Evolutionary conservation across 2,329 filamentous ascomycete species (phyloP).

Genomic region (Colletotrichum lini): DNA sequence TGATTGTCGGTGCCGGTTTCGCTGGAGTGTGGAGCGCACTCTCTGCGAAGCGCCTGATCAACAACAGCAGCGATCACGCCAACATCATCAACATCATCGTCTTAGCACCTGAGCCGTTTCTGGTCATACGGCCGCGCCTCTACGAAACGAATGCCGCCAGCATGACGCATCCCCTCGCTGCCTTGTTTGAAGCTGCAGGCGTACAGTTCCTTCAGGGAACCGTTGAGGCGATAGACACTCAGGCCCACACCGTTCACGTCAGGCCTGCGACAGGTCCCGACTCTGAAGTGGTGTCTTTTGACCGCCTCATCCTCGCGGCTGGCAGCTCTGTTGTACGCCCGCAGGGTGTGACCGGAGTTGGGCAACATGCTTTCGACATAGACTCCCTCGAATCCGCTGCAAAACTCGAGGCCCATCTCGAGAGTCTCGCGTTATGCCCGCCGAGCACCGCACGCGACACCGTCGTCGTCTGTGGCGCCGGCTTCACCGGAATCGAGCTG

Average conservation of each 20-base stretch:
- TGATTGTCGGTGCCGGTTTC: conserved; percentile 53
- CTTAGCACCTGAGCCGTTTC: conserved; percentile 50
- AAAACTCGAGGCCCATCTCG: conserved; percentile 50
- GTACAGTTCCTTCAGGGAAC: conserved; percentile 48
- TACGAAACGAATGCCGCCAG: conserved; percentile 50
- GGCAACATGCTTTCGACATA: conserved; percentile 52
- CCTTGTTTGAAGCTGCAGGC: conserved; percentile 48
- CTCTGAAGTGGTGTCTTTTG: conserved; percentile 46
- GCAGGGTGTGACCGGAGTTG: conserved; percentile 48
- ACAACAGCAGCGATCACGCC: conserved; percentile 44
- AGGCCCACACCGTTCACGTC: conserved; percentile 42
- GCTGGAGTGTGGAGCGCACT: conserved; percentile 56
- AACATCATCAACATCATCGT: conserved; percentile 49
- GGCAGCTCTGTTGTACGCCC: conserved; percentile 53
- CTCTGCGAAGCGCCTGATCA: conserved; percentile 50
- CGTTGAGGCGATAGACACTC: conserved; percentile 45
- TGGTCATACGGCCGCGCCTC: conserved; percentile 53
- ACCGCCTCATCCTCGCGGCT: conserved; percentile 54
- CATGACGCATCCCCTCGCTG: conserved; percentile 45
- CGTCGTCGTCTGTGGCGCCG: conserved; percentile 52
- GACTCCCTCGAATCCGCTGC: conserved; percentile 49
- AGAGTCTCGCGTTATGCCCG: conserved; percentile 45
- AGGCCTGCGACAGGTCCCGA: conserved; percentile 20
- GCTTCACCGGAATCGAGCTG: conserved; percentile 55
- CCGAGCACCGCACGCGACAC: conserved; percentile 50